phyloP scores from a whole-genome alignment of 2,329 filamentous ascomycete genomes.

The Exophiala bonariae region DNA sequence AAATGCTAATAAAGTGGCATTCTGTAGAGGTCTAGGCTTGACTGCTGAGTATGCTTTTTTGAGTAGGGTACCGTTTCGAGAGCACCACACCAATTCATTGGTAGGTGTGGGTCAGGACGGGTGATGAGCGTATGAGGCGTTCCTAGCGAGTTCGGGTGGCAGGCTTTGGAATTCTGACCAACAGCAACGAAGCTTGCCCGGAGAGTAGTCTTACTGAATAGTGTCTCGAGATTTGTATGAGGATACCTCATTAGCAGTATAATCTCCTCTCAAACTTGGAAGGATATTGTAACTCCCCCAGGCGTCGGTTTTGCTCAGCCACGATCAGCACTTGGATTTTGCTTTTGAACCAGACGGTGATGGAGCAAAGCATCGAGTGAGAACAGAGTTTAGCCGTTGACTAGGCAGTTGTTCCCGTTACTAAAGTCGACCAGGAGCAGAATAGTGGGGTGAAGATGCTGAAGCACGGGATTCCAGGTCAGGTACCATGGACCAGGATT shows the following conservation, averaged over 20 bases:
- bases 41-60: no score
- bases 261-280: constrained; percentile 1
- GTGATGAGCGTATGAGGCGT: constrained; percentile 17
- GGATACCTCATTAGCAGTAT: background rate
- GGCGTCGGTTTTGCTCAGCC: no score
- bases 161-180: background rate
- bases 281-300: no score
- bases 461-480: background rate
- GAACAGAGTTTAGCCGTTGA: constrained; percentile 3
- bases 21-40: no score
- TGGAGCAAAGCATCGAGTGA: background rate
- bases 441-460: constrained; percentile 7
- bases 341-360: background rate
- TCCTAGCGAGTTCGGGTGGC: constrained; percentile 13
- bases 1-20: constrained; percentile 4
- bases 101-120: constrained; percentile 10
- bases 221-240: constrained; percentile 7
- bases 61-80: constrained; percentile 17
- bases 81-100: constrained; percentile 9
- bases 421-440: background rate
- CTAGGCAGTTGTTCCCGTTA: background rate
- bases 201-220: background rate
- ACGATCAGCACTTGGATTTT: no score
- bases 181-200: background rate
- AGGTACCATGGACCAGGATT: background rate